phyloP scores from a whole-genome alignment of 129 eudicot species.

The Tagetes erecta region DNA sequence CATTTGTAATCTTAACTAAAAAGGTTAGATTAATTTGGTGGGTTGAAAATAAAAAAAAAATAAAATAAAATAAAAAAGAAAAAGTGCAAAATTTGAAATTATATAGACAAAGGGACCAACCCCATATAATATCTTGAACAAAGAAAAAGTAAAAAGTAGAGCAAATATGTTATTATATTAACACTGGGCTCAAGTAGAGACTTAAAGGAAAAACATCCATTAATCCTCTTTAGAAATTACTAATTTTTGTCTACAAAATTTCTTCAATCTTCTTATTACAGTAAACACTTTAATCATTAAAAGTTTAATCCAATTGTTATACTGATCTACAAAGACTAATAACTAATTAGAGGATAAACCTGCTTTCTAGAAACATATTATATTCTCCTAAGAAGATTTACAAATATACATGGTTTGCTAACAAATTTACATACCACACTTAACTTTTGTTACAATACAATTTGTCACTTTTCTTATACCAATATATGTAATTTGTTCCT shows the following conservation, averaged over 20 bases:
- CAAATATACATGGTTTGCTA: not conserved
- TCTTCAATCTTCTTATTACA: not conserved
- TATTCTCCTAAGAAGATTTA: not conserved
- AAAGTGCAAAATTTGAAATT: conserved; percentile 33
- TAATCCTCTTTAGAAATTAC: conserved; percentile 19
- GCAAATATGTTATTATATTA: conserved; percentile 22
- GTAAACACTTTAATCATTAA: not conserved
- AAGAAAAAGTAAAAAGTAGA: conserved; percentile 41
- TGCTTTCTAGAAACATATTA: not conserved
- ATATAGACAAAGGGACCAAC: conserved; percentile 20
- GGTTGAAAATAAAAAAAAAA: not conserved
- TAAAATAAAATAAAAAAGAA: conserved; percentile 10
- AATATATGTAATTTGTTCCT: not conserved
- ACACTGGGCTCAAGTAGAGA: conserved; percentile 39
- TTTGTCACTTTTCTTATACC: no score
- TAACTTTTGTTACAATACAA: no score
- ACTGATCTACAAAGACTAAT: not conserved
- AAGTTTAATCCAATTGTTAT: not conserved
- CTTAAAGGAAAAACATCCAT: conserved; percentile 24
- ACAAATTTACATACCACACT: not conserved
- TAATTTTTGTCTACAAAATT: not conserved
- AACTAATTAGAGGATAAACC: not conserved
- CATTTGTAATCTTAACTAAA: not conserved
- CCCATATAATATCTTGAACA: conserved; percentile 32
- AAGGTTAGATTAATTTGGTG: not conserved